Percentiles rank a stretch among this genome's conserved stretches.
Conservation (phyloP, 768 basidiomycete genomes). For the Tylopilus intermedius region DNA sequence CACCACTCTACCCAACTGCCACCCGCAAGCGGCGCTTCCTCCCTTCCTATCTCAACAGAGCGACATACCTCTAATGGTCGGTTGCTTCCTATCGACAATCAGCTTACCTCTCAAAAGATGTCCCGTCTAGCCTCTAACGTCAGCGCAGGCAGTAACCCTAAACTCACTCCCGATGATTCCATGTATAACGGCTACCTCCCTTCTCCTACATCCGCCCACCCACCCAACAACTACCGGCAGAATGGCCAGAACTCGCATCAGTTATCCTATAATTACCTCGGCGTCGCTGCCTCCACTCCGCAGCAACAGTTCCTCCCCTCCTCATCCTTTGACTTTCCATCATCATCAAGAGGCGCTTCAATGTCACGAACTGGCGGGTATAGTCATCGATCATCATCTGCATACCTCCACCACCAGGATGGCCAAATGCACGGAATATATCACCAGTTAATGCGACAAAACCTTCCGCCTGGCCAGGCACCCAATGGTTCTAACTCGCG, state of each 20-base stretch:
- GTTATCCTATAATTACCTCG: conserved; percentile 22
- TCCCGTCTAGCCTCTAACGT: conserved; percentile 26
- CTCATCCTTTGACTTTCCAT: conserved; percentile 28
- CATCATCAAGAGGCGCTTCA: conserved; percentile 24
- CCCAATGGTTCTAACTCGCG: conserved; percentile 16
- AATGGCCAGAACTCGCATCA: conserved; percentile 29
- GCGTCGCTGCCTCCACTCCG: conserved; percentile 11
- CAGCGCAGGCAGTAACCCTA: conserved; percentile 19
- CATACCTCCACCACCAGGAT: conserved; percentile 29
- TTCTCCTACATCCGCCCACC: conserved; percentile 24
- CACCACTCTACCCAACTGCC: conserved; percentile 27
- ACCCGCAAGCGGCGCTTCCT: conserved; percentile 16
- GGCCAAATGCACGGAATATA: conserved; percentile 30
- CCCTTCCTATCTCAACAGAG: conserved; percentile 33
- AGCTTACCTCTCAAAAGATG: conserved; percentile 25
- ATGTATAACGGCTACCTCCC: conserved; percentile 30
- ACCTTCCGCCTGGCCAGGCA: conserved; percentile 17
- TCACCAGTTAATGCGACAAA: conserved; percentile 29
- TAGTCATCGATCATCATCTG: conserved; percentile 13
- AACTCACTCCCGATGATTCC: conserved; percentile 26
- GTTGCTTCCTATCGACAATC: conserved; percentile 26
- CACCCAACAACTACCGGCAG: conserved; percentile 25
- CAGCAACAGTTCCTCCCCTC: conserved; percentile 24
- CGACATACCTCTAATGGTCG: conserved; percentile 31
- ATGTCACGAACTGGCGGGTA: conserved; percentile 24